phyloP scores from a whole-genome alignment of 768 basidiomycete species.

The Mycena latifolia region DNA sequence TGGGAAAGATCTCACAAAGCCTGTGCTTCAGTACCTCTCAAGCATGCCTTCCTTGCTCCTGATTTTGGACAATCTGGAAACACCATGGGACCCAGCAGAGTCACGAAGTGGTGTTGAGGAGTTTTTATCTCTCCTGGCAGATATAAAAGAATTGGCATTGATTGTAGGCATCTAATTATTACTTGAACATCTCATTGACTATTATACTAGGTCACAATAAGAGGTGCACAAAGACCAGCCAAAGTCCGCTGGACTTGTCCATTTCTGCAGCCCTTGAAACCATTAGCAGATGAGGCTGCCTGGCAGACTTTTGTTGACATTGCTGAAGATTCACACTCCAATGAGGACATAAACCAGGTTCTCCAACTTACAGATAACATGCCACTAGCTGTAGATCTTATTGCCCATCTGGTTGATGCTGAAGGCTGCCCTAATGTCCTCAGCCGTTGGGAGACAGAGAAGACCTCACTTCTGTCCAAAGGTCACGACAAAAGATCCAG shows the following conservation, averaged over 20 bases:
- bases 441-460: neutral
- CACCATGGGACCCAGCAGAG: slow-evolving; percentile 17
- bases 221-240: neutral
- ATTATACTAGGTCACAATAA: neutral
- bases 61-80: slow-evolving; percentile 25
- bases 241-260: neutral
- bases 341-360: neutral
- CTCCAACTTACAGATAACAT: neutral
- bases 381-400: neutral
- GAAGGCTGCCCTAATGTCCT: neutral
- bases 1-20: neutral
- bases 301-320: neutral
- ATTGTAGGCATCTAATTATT: no score
- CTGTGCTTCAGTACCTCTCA: neutral
- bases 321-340: neutral
- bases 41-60: neutral
- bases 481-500: neutral
- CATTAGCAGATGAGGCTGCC: neutral
- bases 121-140: neutral
- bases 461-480: neutral
- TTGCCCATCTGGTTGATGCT: neutral
- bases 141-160: neutral
- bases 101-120: slow-evolving; percentile 11
- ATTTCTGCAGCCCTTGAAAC: neutral
- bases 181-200: no score